Evolutionary conservation across 805 yeast genomes (phyloP).

Genomic region (Barnettozyma vustinii): DNA sequence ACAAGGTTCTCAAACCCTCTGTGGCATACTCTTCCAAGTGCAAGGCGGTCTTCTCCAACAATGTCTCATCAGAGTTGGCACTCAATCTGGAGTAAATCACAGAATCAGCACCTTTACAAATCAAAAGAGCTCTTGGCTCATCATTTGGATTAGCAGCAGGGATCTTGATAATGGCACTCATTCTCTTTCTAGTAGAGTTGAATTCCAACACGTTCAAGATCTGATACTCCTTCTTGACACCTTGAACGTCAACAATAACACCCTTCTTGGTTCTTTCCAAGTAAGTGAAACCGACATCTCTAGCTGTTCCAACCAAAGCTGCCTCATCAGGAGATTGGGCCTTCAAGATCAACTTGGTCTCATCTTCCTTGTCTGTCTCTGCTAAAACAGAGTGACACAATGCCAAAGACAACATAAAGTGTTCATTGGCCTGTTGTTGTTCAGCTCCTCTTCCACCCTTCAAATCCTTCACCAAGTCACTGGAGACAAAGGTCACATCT

Average conservation of each 20-base stretch:
- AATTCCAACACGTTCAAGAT: conserved; percentile 68
- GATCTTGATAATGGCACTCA: conserved; percentile 75
- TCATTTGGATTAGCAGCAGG: conserved; percentile 43
- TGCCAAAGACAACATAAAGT: conserved; percentile 72
- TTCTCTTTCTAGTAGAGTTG: conserved; percentile 81
- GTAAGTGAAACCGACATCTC: conserved; percentile 70
- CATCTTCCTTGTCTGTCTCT: conserved; percentile 58
- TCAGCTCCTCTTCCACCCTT: conserved; percentile 42
- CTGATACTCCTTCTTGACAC: conserved; percentile 64
- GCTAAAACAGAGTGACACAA: conserved; percentile 75
- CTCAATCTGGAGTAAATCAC: conserved; percentile 64
- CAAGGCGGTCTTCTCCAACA: conserved; percentile 59
- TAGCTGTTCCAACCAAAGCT: conserved; percentile 76
- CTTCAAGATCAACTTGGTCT: conserved; percentile 50
- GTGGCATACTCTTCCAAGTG: conserved; percentile 77
- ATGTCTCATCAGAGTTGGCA: conserved; percentile 38
- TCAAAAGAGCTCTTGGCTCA: conserved; percentile 55
- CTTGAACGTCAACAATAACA: conserved; percentile 61
- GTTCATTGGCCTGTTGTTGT: conserved; percentile 59
- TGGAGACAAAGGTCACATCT: conserved; percentile 66
- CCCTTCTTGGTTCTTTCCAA: conserved; percentile 64
- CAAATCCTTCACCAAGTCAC: conserved; percentile 59
- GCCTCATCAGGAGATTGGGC: conserved; percentile 90
- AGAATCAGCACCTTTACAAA: conserved; percentile 85
- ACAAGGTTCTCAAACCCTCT: conserved; percentile 77